These are phyloP conservation scores for Panicum hallii DNA, from an alignment of 202 grass and related monocot genomes.

Conservation along the genomic window DNA sequence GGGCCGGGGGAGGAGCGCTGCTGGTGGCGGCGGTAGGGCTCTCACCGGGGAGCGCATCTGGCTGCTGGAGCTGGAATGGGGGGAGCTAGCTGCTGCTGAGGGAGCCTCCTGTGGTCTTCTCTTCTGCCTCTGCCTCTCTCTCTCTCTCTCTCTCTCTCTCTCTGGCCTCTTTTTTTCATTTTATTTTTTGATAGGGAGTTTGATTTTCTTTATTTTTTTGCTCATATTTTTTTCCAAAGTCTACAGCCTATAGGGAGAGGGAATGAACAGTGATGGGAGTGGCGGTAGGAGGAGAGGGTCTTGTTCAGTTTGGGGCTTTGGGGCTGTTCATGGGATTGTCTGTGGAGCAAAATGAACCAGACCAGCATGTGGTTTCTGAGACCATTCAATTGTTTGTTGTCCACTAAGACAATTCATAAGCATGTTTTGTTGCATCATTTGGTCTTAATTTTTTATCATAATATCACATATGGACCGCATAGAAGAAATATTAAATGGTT, in stretches of 20 bases:
- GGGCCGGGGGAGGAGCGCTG: neutral
- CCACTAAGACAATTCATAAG: neutral
- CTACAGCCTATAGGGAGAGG: neutral
- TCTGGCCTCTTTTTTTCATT: neutral
- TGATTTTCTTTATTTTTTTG: neutral
- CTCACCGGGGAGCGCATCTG: conserved; percentile 41
- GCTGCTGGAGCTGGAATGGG: conserved; percentile 7
- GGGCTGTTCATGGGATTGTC: conserved; percentile 17
- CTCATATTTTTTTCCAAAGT: neutral
- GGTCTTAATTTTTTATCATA: neutral
- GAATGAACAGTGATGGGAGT: conserved; percentile 43
- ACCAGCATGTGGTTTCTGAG: neutral
- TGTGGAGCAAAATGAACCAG: neutral
- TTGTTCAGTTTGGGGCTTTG: conserved; percentile 7
- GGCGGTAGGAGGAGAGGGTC: conserved; percentile 6
- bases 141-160: neutral
- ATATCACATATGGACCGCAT: neutral
- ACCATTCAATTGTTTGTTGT: too few species aligned
- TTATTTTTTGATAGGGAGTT: neutral
- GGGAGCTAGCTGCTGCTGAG: conserved; percentile 1
- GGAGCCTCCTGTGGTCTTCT: neutral
- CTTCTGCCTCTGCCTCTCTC: neutral
- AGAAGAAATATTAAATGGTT: neutral
- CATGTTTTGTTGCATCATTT: neutral
- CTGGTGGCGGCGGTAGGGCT: conserved; percentile 40